Conservation (phyloP, 257 asterid species). For the Solanum pimpinellifolium region DNA sequence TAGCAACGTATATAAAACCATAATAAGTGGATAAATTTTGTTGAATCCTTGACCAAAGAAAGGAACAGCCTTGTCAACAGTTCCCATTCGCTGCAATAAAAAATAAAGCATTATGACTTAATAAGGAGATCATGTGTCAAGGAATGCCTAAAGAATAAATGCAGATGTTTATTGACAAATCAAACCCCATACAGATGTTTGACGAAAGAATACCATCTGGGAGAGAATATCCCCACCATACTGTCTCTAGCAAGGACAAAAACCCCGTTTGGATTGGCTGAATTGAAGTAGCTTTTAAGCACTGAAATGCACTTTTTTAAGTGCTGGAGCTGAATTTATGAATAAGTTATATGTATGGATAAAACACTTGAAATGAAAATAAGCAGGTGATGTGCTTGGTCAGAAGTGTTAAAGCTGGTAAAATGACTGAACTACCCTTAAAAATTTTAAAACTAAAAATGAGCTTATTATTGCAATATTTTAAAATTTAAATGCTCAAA, state of each 20-base stretch:
- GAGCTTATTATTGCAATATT: not conserved
- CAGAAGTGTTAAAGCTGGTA: not conserved
- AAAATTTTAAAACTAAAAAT: not conserved
- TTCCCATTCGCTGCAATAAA: slow-evolving; percentile 91
- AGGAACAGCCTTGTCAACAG: slow-evolving; percentile 80
- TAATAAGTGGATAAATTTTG: slow-evolving; percentile 90
- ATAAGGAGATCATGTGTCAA: not conserved
- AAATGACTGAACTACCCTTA: not conserved
- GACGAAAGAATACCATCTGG: not conserved
- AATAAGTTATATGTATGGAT: not conserved
- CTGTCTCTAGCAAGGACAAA: not conserved
- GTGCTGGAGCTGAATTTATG: not conserved
- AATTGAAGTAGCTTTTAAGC: not conserved
- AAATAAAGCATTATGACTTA: not conserved
- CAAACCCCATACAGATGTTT: not conserved
- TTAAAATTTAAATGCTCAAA: not conserved
- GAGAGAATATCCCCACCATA: not conserved
- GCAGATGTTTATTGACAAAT: not conserved
- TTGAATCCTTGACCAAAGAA: slow-evolving; percentile 90
- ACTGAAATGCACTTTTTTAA: not conserved
- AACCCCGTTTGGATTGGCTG: not conserved
- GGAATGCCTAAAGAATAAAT: not conserved
- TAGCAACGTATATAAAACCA: slow-evolving; percentile 85
- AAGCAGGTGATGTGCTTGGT: not conserved
- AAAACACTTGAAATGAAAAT: not conserved